These are phyloP conservation scores for Udeniomyces megalosporus DNA, from an alignment of 768 basidiomycete genomes.

Conservation along the genomic window DNA sequence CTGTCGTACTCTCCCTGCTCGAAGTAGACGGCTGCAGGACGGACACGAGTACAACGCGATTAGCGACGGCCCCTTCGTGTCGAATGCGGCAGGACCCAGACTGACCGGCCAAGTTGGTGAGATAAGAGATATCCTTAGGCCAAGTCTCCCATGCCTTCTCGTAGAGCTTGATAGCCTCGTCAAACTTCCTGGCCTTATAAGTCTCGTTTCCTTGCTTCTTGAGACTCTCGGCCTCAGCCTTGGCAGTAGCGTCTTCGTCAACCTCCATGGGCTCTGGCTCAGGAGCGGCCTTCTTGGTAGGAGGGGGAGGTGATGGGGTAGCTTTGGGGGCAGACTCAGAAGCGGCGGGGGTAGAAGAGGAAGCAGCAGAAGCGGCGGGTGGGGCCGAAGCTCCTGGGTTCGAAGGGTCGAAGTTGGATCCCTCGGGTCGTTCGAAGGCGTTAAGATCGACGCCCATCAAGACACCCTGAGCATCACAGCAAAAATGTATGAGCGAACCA, in stretches of 20 bases:
- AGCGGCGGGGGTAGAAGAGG: not conserved
- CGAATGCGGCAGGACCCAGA: not conserved
- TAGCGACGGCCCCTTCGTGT: not conserved
- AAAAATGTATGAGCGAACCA: too few relatives aligned
- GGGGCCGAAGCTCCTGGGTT: conserved; percentile 11
- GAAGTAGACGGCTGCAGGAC: conserved; percentile 62
- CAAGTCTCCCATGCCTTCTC: conserved; percentile 79
- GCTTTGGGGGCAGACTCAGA: not conserved
- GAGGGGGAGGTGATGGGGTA: not conserved
- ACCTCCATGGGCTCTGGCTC: conserved; percentile 31
- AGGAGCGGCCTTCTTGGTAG: conserved; percentile 15
- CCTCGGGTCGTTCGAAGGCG: conserved; percentile 66
- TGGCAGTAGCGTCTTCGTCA: conserved; percentile 52
- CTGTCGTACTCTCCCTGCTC: conserved; percentile 86
- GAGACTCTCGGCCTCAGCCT: conserved; percentile 59
- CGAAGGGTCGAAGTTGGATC: conserved; percentile 37
- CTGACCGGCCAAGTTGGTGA: conserved; percentile 73
- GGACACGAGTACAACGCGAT: too few relatives aligned
- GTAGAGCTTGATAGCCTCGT: conserved; percentile 57
- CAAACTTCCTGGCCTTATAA: conserved; percentile 76
- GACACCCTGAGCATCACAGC: conserved; percentile 37
- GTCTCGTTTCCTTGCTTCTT: conserved; percentile 63
- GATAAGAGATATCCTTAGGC: conserved; percentile 84
- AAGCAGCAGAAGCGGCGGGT: not conserved
- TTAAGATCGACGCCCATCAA: conserved; percentile 87